Percentiles rank a stretch among this genome's conserved stretches.
Evolutionary conservation across 768 basidiomycete species (phyloP).

Genomic region (Tulasnella sp.): DNA sequence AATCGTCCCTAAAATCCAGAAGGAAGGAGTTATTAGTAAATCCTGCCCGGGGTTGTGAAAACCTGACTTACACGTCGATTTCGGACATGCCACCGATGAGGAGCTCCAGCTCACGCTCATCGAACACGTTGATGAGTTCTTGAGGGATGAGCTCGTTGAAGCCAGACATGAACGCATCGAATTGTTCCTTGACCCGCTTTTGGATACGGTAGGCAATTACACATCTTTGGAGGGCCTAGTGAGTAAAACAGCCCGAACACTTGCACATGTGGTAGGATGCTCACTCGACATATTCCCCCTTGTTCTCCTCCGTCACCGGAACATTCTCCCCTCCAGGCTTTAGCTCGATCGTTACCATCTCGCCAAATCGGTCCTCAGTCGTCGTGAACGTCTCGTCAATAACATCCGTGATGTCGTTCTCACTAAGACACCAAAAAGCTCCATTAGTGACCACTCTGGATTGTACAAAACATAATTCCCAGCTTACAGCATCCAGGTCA

Average conservation of each 20-base stretch:
- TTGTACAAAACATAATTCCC: neutral
- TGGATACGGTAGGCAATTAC: conserved; percentile 97
- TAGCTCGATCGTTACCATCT: conserved; percentile 93
- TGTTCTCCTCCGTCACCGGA: conserved; percentile 92
- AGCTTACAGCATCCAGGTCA: conserved; percentile 97
- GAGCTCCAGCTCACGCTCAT: conserved; percentile 93
- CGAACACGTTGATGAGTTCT: conserved; percentile 95
- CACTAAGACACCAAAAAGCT: conserved; percentile 36
- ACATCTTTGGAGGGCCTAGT: conserved; percentile 26
- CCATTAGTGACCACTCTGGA: neutral
- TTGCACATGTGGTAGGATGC: conserved; percentile 16
- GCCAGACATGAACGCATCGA: conserved; percentile 99
- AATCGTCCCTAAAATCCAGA: conserved; percentile 59
- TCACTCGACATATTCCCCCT: conserved; percentile 93
- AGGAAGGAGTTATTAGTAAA: neutral
- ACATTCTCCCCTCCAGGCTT: conserved; percentile 79
- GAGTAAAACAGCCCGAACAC: neutral
- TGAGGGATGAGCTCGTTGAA: conserved; percentile 99
- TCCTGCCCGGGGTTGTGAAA: neutral
- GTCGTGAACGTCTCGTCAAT: conserved; percentile 98
- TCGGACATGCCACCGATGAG: conserved; percentile 99
- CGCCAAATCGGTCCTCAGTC: conserved; percentile 94
- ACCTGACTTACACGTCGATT: conserved; percentile 77
- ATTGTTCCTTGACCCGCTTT: conserved; percentile 95
- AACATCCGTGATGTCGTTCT: conserved; percentile 96